Evolutionary conservation across 257 asterid species (phyloP).

Genomic region (Prunella vulgaris): DNA sequence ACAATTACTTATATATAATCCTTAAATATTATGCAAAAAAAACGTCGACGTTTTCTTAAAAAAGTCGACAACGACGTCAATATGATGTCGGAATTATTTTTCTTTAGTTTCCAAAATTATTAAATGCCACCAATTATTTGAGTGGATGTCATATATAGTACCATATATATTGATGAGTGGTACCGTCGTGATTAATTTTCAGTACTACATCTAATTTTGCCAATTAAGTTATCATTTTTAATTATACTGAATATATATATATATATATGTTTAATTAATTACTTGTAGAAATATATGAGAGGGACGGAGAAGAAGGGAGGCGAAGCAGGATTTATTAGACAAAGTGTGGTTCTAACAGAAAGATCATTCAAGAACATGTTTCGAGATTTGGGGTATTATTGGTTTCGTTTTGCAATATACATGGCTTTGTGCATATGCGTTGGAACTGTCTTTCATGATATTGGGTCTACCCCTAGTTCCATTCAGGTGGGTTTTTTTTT

Average conservation of each 20-base stretch:
- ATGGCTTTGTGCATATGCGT: constrained; percentile 35
- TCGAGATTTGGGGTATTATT: constrained; percentile 49
- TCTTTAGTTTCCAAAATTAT: neutral
- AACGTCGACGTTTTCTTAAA: no score
- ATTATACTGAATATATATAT: no score
- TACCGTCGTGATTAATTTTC: neutral
- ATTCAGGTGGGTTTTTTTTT: constrained; percentile 27
- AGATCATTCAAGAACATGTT: constrained; percentile 46
- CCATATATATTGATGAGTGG: no score
- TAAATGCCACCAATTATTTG: neutral
- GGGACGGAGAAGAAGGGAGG: constrained; percentile 28
- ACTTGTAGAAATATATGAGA: constrained; percentile 25
- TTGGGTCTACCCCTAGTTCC: constrained; percentile 34
- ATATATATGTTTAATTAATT: no score
- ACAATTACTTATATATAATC: no score
- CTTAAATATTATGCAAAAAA: no score
- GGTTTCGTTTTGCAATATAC: constrained; percentile 47
- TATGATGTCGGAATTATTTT: neutral
- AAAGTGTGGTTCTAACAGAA: constrained; percentile 35
- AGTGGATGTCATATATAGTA: neutral
- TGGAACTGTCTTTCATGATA: constrained; percentile 37
- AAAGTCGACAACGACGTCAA: neutral
- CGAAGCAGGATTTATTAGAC: constrained; percentile 35
- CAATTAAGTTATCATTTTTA: neutral
- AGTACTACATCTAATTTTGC: neutral